phyloP scores from a whole-genome alignment of 805 yeast species.

The Spathaspora arborariae region DNA sequence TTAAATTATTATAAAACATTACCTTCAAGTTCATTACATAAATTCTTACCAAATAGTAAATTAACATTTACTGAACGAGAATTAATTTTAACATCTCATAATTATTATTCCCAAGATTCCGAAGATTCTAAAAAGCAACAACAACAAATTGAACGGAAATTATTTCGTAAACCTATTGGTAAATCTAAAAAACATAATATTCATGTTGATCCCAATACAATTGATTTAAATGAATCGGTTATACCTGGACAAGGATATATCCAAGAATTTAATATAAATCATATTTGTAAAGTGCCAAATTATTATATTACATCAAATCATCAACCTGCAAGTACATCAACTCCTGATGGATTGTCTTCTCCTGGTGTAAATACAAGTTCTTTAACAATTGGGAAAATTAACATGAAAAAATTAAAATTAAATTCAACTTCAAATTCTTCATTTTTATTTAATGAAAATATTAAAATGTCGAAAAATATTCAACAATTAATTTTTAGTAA shows the following conservation, averaged over 20 bases:
- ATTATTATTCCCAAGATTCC: constrained; percentile 19
- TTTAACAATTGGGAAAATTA: background rate
- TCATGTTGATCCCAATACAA: constrained; percentile 34
- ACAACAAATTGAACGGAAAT: constrained; percentile 10
- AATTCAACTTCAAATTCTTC: constrained; percentile 17
- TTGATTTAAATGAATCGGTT: constrained; percentile 37
- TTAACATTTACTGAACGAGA: constrained; percentile 34
- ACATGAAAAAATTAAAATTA: constrained; percentile 14
- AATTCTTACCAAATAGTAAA: constrained; percentile 23
- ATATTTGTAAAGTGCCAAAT: constrained; percentile 40
- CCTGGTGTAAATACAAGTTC: no score
- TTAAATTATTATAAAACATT: constrained; percentile 33
- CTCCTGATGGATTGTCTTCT: background rate
- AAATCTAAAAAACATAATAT: constrained; percentile 27
- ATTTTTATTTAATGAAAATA: constrained; percentile 21
- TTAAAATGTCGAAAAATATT: constrained; percentile 28
- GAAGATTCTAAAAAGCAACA: constrained; percentile 7
- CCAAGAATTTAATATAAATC: constrained; percentile 38
- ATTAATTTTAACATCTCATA: constrained; percentile 25
- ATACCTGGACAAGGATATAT: constrained; percentile 43
- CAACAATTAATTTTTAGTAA: constrained; percentile 32
- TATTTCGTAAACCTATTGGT: constrained; percentile 24
- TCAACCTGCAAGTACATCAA: constrained; percentile 11
- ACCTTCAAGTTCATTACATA: constrained; percentile 13
- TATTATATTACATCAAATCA: constrained; percentile 33